Evolutionary conservation across 2,329 filamentous ascomycete genomes (phyloP).

Genomic region (Leptographium lundbergii): DNA sequence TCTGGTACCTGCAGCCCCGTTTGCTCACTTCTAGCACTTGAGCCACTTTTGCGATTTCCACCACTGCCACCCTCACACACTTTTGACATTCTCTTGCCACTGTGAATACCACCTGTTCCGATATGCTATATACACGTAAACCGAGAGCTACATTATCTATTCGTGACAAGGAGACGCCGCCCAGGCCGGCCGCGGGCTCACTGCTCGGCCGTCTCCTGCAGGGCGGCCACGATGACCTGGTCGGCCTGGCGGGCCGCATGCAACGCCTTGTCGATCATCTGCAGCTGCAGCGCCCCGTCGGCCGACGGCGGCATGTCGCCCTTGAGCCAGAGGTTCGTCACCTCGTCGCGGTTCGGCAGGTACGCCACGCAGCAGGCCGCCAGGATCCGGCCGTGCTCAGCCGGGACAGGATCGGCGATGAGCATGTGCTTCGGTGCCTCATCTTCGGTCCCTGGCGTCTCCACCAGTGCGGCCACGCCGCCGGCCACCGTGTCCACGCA

Average conservation of each 20-base stretch:
- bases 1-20: too few species aligned
- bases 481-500: slow-evolving; percentile 84
- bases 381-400: slow-evolving; percentile 63
- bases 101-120: too few species aligned
- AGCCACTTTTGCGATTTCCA: too few species aligned
- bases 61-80: too few species aligned
- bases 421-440: slow-evolving; percentile 21
- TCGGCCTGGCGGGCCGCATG: slow-evolving; percentile 29
- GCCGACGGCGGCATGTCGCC: slow-evolving; percentile 40
- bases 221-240: slow-evolving; percentile 25
- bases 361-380: slow-evolving; percentile 88
- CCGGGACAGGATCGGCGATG: slow-evolving; percentile 70
- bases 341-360: slow-evolving; percentile 72
- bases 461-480: slow-evolving; percentile 66
- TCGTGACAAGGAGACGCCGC: too few species aligned
- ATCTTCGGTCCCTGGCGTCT: slow-evolving; percentile 15
- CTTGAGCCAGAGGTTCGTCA: slow-evolving; percentile 91
- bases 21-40: too few species aligned
- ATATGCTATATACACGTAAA: too few species aligned
- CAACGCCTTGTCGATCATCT: slow-evolving; percentile 28
- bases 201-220: slow-evolving; percentile 22
- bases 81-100: too few species aligned
- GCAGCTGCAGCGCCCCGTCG: slow-evolving; percentile 26
- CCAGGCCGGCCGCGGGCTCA: neutral
- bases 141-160: too few species aligned